Base-by-base conservation (phyloP, 2,329 filamentous ascomycete genomes). In the Epichloe gansuensis region DNA sequence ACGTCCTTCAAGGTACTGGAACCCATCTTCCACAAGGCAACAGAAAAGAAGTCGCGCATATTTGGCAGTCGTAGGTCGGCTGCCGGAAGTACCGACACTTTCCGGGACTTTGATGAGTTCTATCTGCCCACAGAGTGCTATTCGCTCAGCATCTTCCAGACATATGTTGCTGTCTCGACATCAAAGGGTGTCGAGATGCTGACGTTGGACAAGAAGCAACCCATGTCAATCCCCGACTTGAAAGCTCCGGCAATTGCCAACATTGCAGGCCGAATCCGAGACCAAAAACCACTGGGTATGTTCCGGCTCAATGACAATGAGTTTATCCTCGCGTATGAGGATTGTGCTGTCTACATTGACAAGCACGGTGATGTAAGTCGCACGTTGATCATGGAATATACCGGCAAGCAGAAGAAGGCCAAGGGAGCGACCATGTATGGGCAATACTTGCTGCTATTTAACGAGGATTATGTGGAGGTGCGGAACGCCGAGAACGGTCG, bases 51-150 rank as follows among this genome's bases (percentile, higher is more conserved):
- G 61, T 80, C 82, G 4, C 82, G 88, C 8, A 66, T 84, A 13
- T 83, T 84, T 57, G 76, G 80, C 41, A 69, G 74, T 57, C 83
- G 82, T 17, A 72, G 72, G 54, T 69, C 72, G 12, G 78, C 79
- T 9, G 76, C 78, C 34, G 89, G 89, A 21, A 83, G 80, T 55
- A 96, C 91, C 0, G 93, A 98, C 61, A 91, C 91, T 61, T 98
- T 97, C 82, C 86, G 93, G 57, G 93, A 98, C 65, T 98, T 91
- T 66, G 93, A 98, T 71, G 93, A 97, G 60, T 98, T 98, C 70
- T 98, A 97, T 71, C 91, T 98, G 60, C 93, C 93, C 0, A 85
- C 88, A 2, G 94, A 98, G 65, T 96, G 90, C 67, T 95, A 86
- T 68, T 89, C 88, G 47, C 86, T 98, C 65, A 97, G 96, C 68